Conservation (phyloP, 2,329 filamentous ascomycete species). For the Kalmusia sp. region DNA sequence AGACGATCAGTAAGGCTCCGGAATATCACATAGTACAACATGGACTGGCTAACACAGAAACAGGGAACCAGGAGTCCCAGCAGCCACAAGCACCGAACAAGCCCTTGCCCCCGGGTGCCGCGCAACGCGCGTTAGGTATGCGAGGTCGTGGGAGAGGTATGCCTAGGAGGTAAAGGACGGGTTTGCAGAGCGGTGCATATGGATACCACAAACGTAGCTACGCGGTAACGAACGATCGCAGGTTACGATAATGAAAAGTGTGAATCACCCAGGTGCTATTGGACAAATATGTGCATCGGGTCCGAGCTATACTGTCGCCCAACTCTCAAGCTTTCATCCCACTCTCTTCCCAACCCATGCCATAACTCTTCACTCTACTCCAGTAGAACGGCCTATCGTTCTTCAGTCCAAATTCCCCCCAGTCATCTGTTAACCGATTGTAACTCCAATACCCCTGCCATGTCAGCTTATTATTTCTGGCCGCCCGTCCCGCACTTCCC, state of each 20-base stretch:
- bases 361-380: constrained; percentile 67
- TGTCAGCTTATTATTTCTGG: constrained; percentile 82
- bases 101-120: constrained; percentile 69
- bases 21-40: not conserved
- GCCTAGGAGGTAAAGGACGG: constrained; percentile 73
- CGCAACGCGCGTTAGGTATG: constrained; percentile 85
- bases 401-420: constrained; percentile 77
- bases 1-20: constrained; percentile 79
- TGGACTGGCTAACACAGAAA: constrained; percentile 27
- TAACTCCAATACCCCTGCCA: constrained; percentile 95
- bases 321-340: constrained; percentile 20
- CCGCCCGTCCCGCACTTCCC: constrained; percentile 63
- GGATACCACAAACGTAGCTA: constrained; percentile 31
- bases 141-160: constrained; percentile 73
- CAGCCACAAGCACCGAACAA: constrained; percentile 81
- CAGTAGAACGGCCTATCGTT: constrained; percentile 69
- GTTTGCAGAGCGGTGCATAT: not conserved
- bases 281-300: not conserved
- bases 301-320: not conserved
- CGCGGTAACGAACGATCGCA: constrained; percentile 22
- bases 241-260: constrained; percentile 38
- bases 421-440: constrained; percentile 88
- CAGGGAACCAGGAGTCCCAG: constrained; percentile 89
- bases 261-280: constrained; percentile 7
- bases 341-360: constrained; percentile 41